Conservation (phyloP, 1,139 yeast genomes). For the Meyerozyma athensensis region DNA sequence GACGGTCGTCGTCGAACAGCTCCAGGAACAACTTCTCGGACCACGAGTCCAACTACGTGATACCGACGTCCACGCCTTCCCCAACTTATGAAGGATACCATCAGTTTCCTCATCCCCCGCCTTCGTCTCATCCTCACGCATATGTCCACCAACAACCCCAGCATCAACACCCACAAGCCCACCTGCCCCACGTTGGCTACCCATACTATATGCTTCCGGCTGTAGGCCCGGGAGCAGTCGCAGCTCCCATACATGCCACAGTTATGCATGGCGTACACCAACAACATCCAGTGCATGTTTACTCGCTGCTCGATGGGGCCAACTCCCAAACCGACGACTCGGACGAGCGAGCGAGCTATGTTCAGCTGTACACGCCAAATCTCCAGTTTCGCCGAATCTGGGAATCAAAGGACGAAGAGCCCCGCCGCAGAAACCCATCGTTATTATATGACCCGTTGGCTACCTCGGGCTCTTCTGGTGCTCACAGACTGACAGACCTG, state of each 20-base stretch:
- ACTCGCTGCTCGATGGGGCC: not conserved
- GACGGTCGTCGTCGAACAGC: slow-evolving; percentile 47
- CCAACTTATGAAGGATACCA: slow-evolving; percentile 9
- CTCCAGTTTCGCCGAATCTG: slow-evolving; percentile 40
- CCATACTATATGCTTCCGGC: slow-evolving; percentile 4
- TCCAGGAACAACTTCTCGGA: slow-evolving; percentile 15
- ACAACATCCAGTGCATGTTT: not conserved
- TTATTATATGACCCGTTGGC: slow-evolving; percentile 10
- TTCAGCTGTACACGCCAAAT: slow-evolving; percentile 24
- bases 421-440: slow-evolving; percentile 9
- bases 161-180: slow-evolving; percentile 2
- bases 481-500: too few species aligned
- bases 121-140: slow-evolving; percentile 6
- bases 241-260: too few species aligned
- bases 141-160: slow-evolving; percentile 4
- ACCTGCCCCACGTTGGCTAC: slow-evolving; percentile 4
- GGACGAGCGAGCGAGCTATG: not conserved
- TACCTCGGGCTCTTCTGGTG: not conserved
- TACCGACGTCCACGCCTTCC: slow-evolving; percentile 12
- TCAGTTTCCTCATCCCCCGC: slow-evolving; percentile 2
- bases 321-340: not conserved
- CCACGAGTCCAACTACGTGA: slow-evolving; percentile 6
- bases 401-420: slow-evolving; percentile 18
- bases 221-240: not conserved
- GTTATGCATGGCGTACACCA: too few species aligned